These are phyloP conservation scores for Persicaria tinctoria DNA, from an alignment of 148 eudicot genomes.

Conservation along the genomic window DNA sequence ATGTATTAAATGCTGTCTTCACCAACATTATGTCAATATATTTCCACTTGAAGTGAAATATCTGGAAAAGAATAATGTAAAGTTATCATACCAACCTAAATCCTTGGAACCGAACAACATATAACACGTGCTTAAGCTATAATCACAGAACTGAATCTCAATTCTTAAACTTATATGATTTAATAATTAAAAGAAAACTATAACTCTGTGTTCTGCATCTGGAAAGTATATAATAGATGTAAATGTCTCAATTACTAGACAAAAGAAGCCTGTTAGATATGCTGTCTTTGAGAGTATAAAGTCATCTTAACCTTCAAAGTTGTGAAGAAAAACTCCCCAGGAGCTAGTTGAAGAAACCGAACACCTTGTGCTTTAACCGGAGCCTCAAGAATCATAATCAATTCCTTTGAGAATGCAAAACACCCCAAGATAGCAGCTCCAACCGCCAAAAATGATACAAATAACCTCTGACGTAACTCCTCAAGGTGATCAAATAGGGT, in stretches of 20 bases:
- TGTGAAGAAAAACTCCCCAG: constrained; percentile 99
- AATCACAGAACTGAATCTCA: neutral
- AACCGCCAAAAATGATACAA: constrained; percentile 87
- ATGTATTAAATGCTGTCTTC: no score
- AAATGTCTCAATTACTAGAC: neutral
- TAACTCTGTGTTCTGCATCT: neutral
- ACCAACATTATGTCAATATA: no score
- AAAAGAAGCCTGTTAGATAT: neutral
- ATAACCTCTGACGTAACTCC: constrained; percentile 75
- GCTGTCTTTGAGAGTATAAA: neutral
- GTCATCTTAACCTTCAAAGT: constrained; percentile 62
- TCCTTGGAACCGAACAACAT: neutral
- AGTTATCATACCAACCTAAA: neutral
- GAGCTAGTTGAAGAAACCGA: constrained; percentile 88
- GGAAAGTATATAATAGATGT: neutral
- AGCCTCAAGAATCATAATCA: constrained; percentile 77
- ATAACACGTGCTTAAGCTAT: neutral
- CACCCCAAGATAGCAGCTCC: constrained; percentile 88
- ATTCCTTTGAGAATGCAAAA: constrained; percentile 84
- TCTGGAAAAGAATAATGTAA: neutral
- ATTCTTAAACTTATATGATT: neutral
- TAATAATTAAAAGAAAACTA: no score
- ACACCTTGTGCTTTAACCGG: constrained; percentile 91
- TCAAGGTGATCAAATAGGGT: constrained; percentile 88
- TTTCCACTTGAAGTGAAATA: neutral